Conservation (phyloP, 768 basidiomycete genomes). For the Pleurotus eryngii region DNA sequence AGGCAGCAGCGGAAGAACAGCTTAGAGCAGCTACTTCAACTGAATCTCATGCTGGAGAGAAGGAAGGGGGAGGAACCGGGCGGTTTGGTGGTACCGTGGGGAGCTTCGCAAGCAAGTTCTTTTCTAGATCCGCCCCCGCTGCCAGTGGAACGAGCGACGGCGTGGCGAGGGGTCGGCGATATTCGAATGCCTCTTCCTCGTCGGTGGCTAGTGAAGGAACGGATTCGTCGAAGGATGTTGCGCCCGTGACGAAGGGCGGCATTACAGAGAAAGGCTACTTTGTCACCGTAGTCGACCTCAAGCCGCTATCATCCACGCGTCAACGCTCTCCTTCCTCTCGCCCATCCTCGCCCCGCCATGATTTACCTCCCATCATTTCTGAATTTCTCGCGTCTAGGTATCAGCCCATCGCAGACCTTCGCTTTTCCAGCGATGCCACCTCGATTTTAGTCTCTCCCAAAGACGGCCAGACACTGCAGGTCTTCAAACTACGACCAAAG, state of each 20-base stretch:
- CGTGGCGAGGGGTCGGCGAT: slow-evolving; percentile 18
- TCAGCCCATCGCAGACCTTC: slow-evolving; percentile 42
- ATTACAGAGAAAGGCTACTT: slow-evolving; percentile 33
- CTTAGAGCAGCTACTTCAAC: slow-evolving; percentile 18
- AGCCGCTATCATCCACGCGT: slow-evolving; percentile 16
- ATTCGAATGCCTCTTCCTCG: slow-evolving; percentile 14
- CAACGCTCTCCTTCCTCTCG: not conserved
- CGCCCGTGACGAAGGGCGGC: slow-evolving; percentile 14
- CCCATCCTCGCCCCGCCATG: not conserved
- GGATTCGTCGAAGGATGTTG: slow-evolving; percentile 15
- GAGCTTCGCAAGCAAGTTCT: slow-evolving; percentile 37
- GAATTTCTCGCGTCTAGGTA: slow-evolving; percentile 48
- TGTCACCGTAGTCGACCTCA: slow-evolving; percentile 58
- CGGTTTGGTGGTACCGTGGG: slow-evolving; percentile 16
- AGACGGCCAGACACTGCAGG: slow-evolving; percentile 53
- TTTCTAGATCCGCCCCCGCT: slow-evolving; percentile 64
- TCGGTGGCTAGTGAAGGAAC: not conserved
- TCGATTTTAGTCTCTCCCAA: slow-evolving; percentile 44
- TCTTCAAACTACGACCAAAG: slow-evolving; percentile 38
- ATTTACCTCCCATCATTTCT: slow-evolving; percentile 29
- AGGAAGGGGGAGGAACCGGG: not conserved
- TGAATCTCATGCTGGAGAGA: slow-evolving; percentile 1
- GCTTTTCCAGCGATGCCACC: slow-evolving; percentile 54
- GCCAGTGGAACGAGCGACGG: slow-evolving; percentile 16
- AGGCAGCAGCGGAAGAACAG: slow-evolving; percentile 9